Percentiles rank a stretch among this genome's conserved stretches.
Conservation (phyloP, 163 green algal species). For the Trebouxiophyceae sp. region DNA sequence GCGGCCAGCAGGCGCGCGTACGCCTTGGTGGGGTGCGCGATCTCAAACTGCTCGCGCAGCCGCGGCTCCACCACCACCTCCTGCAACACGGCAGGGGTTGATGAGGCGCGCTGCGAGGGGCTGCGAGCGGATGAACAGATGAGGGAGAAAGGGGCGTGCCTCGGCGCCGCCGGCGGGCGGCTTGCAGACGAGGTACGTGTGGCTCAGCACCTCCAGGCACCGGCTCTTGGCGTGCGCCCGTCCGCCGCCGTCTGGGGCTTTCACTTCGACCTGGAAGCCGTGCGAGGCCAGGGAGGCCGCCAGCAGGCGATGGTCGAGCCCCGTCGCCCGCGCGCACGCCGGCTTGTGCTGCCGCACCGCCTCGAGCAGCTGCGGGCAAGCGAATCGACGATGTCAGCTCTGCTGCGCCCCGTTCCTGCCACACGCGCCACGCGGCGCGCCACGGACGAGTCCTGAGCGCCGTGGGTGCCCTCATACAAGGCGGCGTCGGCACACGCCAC, state of each 20-base stretch:
- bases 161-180: too few species aligned
- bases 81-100: background rate
- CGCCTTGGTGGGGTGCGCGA: slow-evolving; percentile 28
- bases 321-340: background rate
- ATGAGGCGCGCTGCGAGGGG: too few species aligned
- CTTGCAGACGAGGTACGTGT: background rate
- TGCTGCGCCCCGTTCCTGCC: too few species aligned
- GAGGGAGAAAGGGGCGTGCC: too few species aligned
- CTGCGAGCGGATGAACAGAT: too few species aligned
- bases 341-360: background rate
- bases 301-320: background rate
- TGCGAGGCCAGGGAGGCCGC: background rate
- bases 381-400: too few species aligned
- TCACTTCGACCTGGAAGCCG: background rate
- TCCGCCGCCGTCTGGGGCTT: background rate
- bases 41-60: slow-evolving; percentile 60
- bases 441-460: too few species aligned
- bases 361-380: background rate
- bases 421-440: too few species aligned
- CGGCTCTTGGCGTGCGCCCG: background rate
- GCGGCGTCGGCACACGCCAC: too few species aligned
- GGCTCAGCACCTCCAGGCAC: background rate
- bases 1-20: slow-evolving; percentile 33
- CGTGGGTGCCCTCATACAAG: too few species aligned
- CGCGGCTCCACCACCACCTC: slow-evolving; percentile 39